These are phyloP conservation scores for Scleromitrula shiraiana DNA, from an alignment of 2,329 filamentous ascomycete genomes.

Conservation along the genomic window DNA sequence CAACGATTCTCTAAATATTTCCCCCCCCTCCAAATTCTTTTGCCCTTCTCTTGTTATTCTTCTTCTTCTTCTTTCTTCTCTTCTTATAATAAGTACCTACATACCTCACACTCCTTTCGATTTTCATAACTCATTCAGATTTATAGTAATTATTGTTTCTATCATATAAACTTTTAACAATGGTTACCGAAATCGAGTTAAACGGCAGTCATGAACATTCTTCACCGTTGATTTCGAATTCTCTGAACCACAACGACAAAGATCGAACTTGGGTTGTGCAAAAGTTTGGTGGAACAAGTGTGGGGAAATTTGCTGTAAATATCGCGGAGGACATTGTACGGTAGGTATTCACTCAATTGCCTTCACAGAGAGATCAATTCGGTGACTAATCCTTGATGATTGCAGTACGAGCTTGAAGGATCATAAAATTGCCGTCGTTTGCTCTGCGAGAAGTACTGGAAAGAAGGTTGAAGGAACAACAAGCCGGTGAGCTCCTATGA, in stretches of 20 bases:
- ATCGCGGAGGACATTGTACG: constrained; percentile 65
- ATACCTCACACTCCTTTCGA: background rate
- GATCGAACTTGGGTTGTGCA: constrained; percentile 68
- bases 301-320: constrained; percentile 83
- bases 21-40: too few species aligned
- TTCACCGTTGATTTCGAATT: constrained; percentile 9
- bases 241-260: constrained; percentile 28
- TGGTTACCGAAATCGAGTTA: constrained; percentile 14
- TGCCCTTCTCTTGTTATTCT: background rate
- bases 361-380: constrained; percentile 1
- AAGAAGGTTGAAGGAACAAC: constrained; percentile 95
- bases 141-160: constrained; percentile 2
- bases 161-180: constrained; percentile 11
- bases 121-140: constrained; percentile 12
- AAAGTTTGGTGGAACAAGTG: constrained; percentile 92
- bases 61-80: background rate
- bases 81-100: background rate
- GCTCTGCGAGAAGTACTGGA: constrained; percentile 87
- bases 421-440: constrained; percentile 83
- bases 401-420: constrained; percentile 51
- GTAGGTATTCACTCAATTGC: constrained; percentile 31
- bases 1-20: background rate
- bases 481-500: constrained; percentile 60
- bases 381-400: constrained; percentile 9
- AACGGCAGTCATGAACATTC: constrained; percentile 16